Evolutionary conservation across 2,329 filamentous ascomycete genomes (phyloP).

Genomic region (Colletotrichum musae): DNA sequence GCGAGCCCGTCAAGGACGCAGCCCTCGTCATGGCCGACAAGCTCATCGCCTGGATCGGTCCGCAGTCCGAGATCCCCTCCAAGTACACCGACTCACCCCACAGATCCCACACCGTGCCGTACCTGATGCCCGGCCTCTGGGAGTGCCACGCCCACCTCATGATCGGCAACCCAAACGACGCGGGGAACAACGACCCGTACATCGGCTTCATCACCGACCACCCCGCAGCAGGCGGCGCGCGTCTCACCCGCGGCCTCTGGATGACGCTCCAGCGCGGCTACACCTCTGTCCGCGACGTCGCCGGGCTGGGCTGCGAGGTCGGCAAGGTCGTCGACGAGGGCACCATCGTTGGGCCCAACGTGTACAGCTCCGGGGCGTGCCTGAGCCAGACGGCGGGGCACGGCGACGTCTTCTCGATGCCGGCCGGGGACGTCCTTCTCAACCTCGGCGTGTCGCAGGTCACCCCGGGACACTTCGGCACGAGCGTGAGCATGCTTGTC

Average conservation of each 20-base stretch:
- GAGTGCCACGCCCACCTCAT: conserved; percentile 66
- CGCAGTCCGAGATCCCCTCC: conserved; percentile 46
- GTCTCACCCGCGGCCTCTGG: conserved; percentile 56
- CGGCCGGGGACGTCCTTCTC: conserved; percentile 52
- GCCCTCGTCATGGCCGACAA: conserved; percentile 56
- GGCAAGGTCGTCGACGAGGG: conserved; percentile 48
- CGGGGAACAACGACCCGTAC: conserved; percentile 38
- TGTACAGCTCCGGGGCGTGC: conserved; percentile 61
- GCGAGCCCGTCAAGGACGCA: conserved; percentile 55
- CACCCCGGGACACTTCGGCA: conserved; percentile 50
- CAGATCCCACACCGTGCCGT: conserved; percentile 53
- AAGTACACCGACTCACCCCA: conserved; percentile 49
- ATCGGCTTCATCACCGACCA: conserved; percentile 45
- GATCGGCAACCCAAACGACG: conserved; percentile 48
- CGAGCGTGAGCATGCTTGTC: conserved; percentile 51
- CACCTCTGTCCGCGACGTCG: conserved; percentile 65
- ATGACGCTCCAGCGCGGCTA: conserved; percentile 62
- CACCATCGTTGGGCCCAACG: conserved; percentile 61
- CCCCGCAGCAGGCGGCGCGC: conserved; percentile 55
- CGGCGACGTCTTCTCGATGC: conserved; percentile 58
- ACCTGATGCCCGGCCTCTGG: conserved; percentile 67
- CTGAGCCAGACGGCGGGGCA: conserved; percentile 65
- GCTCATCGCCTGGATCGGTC: conserved; percentile 58
- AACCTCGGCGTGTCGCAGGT: conserved; percentile 51
- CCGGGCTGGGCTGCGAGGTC: conserved; percentile 44